Evolutionary conservation across 140 eudicot species (phyloP).

Genomic region (Senecio squalidus): DNA sequence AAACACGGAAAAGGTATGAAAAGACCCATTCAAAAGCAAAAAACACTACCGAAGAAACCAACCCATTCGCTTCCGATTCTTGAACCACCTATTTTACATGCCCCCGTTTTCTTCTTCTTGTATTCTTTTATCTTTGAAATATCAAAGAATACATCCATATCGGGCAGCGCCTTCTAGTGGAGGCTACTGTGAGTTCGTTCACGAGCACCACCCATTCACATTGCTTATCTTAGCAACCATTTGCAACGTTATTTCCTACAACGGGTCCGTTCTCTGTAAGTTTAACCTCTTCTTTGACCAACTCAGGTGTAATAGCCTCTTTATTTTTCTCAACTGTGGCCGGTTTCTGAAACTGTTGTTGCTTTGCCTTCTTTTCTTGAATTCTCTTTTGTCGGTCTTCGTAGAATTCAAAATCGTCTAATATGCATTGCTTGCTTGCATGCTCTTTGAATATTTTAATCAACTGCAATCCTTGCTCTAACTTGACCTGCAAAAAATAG

Average conservation of each 20-base stretch:
- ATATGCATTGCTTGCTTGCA: slow-evolving; percentile 56
- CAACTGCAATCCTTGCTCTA: slow-evolving; percentile 76
- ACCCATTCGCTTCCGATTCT: slow-evolving; percentile 11
- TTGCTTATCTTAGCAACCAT: slow-evolving; percentile 38
- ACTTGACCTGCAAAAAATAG: slow-evolving; percentile 43
- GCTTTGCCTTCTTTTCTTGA: slow-evolving; percentile 61
- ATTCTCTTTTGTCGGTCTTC: slow-evolving; percentile 77
- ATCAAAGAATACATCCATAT: background rate
- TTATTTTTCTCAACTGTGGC: slow-evolving; percentile 37
- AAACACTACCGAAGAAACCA: slow-evolving; percentile 12
- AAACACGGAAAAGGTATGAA: slow-evolving; percentile 13
- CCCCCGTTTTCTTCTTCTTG: background rate
- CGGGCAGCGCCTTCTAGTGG: background rate
- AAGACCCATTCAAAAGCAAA: slow-evolving; percentile 23
- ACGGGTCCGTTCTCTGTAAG: slow-evolving; percentile 30
- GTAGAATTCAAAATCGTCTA: slow-evolving; percentile 84
- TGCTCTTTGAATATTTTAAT: slow-evolving; percentile 69
- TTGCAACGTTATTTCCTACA: slow-evolving; percentile 41
- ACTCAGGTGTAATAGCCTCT: background rate
- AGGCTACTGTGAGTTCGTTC: background rate
- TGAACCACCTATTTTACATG: slow-evolving; percentile 24
- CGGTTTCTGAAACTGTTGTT: slow-evolving; percentile 36
- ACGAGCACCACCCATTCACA: background rate
- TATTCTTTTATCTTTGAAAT: background rate
- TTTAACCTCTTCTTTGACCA: slow-evolving; percentile 18